Evolutionary conservation across 208 protist genomes (phyloP).

Genomic region (Wallacemonas sp.): DNA sequence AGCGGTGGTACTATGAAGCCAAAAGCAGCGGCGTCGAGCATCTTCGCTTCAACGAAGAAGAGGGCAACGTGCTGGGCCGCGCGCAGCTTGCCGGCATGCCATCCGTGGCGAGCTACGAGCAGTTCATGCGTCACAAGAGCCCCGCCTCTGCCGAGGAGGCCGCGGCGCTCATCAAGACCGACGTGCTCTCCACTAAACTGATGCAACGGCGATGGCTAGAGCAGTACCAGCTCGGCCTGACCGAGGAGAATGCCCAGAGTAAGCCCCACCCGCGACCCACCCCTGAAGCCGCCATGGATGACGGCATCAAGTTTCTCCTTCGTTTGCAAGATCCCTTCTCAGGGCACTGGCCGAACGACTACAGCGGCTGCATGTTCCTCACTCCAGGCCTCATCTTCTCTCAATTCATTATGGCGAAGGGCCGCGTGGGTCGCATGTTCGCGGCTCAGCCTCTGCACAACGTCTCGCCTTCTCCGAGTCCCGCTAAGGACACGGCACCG

Average conservation of each 20-base stretch:
- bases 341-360: constrained; percentile 98
- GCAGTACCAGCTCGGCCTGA: constrained; percentile 69
- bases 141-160: constrained; percentile 18
- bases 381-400: constrained; percentile 92
- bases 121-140: constrained; percentile 18
- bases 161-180: constrained; percentile 14
- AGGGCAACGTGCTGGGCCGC: constrained; percentile 57
- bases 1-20: constrained; percentile 68
- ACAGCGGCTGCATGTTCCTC: constrained; percentile 96
- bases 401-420: constrained; percentile 85
- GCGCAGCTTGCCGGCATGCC: constrained; percentile 50
- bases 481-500: too few species aligned
- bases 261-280: constrained; percentile 10
- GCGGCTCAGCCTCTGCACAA: constrained; percentile 45
- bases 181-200: constrained; percentile 41
- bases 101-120: constrained; percentile 35
- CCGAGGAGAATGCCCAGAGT: constrained; percentile 8
- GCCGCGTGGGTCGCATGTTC: constrained; percentile 73
- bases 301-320: constrained; percentile 71
- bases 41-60: constrained; percentile 38
- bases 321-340: constrained; percentile 88
- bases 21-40: constrained; percentile 19
- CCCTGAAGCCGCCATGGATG: constrained; percentile 52
- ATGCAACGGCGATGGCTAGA: constrained; percentile 54
- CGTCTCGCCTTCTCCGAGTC: constrained; percentile 23